Conservation (phyloP, 1,284 basidiomycete species). For the Porogramme epimiltina region DNA sequence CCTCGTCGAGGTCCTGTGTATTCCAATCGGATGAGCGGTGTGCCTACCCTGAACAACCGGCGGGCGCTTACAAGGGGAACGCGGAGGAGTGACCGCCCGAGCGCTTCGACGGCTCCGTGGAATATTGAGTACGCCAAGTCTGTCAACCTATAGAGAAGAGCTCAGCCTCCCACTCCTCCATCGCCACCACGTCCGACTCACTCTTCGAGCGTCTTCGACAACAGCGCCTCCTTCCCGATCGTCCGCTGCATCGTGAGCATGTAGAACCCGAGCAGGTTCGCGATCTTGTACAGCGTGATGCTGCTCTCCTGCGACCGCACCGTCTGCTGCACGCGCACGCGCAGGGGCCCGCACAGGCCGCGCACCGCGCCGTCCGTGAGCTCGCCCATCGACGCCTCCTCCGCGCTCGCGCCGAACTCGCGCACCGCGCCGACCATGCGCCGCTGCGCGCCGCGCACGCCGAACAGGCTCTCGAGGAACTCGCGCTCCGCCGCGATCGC, state of each 20-base stretch:
- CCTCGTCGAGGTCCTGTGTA: constrained; percentile 71
- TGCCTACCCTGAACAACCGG: background rate
- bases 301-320: constrained; percentile 91
- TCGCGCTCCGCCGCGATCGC: constrained; percentile 93
- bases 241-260: constrained; percentile 90
- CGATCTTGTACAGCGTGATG: constrained; percentile 89
- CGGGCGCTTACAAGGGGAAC: constrained; percentile 63
- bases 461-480: constrained; percentile 86
- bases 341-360: constrained; percentile 85
- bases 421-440: constrained; percentile 81
- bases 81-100: constrained; percentile 75
- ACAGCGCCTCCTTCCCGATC: constrained; percentile 78
- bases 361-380: constrained; percentile 84
- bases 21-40: constrained; percentile 1
- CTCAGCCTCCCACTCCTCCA: background rate
- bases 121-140: constrained; percentile 82
- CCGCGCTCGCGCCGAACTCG: constrained; percentile 55
- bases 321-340: constrained; percentile 91
- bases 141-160: constrained; percentile 60
- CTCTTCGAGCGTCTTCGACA: constrained; percentile 83
- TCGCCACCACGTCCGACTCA: constrained; percentile 41
- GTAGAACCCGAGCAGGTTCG: constrained; percentile 95
- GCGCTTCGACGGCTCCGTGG: constrained; percentile 82
- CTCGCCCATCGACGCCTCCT: constrained; percentile 80
- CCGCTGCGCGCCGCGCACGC: constrained; percentile 53